Evolutionary conservation across 495 filamentous ascomycete species (phyloP).

Genomic region (Penicillium salamii): DNA sequence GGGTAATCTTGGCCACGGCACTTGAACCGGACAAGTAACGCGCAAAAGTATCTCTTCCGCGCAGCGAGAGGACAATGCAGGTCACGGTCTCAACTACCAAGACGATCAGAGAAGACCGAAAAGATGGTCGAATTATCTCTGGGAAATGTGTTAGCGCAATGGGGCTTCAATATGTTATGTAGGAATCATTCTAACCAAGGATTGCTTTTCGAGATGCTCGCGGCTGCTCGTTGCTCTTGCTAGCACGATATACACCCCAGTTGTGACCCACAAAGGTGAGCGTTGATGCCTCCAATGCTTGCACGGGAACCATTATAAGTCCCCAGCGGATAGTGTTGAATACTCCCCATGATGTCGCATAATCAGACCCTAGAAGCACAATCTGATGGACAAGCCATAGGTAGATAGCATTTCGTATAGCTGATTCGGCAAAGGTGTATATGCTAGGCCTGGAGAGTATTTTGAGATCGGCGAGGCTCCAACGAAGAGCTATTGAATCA

Average conservation of each 20-base stretch:
- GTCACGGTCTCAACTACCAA: constrained; percentile 59
- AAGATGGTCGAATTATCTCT: constrained; percentile 53
- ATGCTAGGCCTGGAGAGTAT: constrained; percentile 54
- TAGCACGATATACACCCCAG: constrained; percentile 59
- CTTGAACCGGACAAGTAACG: constrained; percentile 53
- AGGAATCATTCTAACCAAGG: constrained; percentile 14
- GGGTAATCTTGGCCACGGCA: constrained; percentile 57
- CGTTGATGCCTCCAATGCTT: constrained; percentile 62
- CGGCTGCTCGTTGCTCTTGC: constrained; percentile 31
- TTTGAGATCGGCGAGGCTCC: constrained; percentile 40
- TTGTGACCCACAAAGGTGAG: constrained; percentile 65
- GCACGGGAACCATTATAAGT: constrained; percentile 72
- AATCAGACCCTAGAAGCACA: constrained; percentile 57
- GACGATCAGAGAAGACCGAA: constrained; percentile 49
- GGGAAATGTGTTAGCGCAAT: not conserved
- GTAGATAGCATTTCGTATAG: constrained; percentile 66
- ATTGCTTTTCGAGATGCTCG: constrained; percentile 33
- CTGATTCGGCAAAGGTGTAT: constrained; percentile 61
- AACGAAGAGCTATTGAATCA: not conserved
- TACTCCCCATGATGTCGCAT: constrained; percentile 72
- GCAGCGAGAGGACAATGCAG: constrained; percentile 59
- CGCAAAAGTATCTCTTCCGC: constrained; percentile 58
- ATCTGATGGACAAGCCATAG: constrained; percentile 70
- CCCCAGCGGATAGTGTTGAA: constrained; percentile 82
- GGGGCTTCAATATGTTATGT: not conserved